Base-by-base conservation (phyloP, 192 early-diverging fungal species). In the Rhizophagus prolifer region DNA sequence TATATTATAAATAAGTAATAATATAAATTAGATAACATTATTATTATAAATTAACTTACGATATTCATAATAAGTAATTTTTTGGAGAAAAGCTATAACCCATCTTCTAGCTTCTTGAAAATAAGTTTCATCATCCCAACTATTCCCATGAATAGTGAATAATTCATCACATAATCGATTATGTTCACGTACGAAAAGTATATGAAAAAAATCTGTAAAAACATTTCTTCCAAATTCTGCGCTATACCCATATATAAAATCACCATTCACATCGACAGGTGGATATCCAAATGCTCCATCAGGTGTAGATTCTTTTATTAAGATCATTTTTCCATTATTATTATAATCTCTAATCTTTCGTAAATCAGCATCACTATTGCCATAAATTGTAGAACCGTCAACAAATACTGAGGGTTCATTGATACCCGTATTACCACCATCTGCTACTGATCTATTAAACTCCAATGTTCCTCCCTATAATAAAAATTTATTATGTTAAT, bases 101-200 rank as follows among this genome's bases (percentile, higher is more conserved):
- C 36, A 70, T 70, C 36, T 70, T 47, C 68, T 21, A 9, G 68
- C 68, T 70, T 36, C 68, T 23, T 70, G 68, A 9, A 44, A 70
- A 36, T 70, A 70, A 1, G 10, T 14, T 44, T 70, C 68, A 70
- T 70, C 68, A 26, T 23, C 19, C 68, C 68, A 70, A 47, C 19
- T 25, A 25, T 30, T 41, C 1, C 38, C 34, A 47, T 70, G 30
- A 26, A 47, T 41, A 2, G 34, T 44, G 10, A n/a, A 70, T 16
- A 44, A 70, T 47, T 70, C 38, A 50, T 70, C 68, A 47, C 68
- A 70, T 26, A n/a, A 16, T 12, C 68, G 16, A 47, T 70, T 70
- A 23, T 70, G 68, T 23, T 70, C 46, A 44, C 68, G 68, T 44
- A 70, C n/a, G 13, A 41, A 47, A 41, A 70, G 6, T 9, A 36